A percentile compares a stretch with the other conserved stretches of the same genome.
These are phyloP conservation scores for Alternaria ventricosa DNA, from an alignment of 2,329 filamentous ascomycete species.

Conservation along the genomic window DNA sequence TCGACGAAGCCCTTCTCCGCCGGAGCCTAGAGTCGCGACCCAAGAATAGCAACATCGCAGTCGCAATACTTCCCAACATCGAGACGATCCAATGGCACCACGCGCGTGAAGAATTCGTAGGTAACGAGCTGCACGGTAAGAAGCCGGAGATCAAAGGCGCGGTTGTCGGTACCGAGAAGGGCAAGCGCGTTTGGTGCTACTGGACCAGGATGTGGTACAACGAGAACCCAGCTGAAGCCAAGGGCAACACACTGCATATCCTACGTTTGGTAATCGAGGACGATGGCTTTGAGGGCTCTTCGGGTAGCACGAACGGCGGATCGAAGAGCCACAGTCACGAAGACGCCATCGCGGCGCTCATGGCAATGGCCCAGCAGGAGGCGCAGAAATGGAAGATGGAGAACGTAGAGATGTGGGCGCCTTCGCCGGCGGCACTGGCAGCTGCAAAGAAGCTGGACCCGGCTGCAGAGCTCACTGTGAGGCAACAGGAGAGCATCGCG, in stretches of 20 bases:
- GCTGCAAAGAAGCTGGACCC: conserved; percentile 56
- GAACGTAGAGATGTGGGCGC: conserved; percentile 84
- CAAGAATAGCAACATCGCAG: conserved; percentile 55
- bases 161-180: conserved; percentile 60
- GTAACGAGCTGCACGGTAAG: conserved; percentile 65
- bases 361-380: conserved; percentile 71
- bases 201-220: conserved; percentile 73
- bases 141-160: conserved; percentile 72
- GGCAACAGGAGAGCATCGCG: conserved; percentile 72
- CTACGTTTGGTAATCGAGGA: conserved; percentile 73
- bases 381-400: conserved; percentile 74
- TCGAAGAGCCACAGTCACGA: conserved; percentile 25
- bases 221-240: conserved; percentile 58
- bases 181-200: conserved; percentile 72
- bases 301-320: conserved; percentile 27
- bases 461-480: conserved; percentile 57
- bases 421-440: conserved; percentile 59
- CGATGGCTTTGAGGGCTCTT: conserved; percentile 38
- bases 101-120: conserved; percentile 80
- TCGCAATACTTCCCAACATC: conserved; percentile 73
- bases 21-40: conserved; percentile 54
- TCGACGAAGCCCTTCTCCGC: conserved; percentile 69
- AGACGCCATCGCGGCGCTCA: conserved; percentile 64
- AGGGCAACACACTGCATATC: conserved; percentile 72
- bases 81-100: conserved; percentile 78